Percentiles rank a stretch among this genome's conserved stretches.
phyloP scores from a whole-genome alignment of 257 asterid genomes.

The Osmanthus fragrans region DNA sequence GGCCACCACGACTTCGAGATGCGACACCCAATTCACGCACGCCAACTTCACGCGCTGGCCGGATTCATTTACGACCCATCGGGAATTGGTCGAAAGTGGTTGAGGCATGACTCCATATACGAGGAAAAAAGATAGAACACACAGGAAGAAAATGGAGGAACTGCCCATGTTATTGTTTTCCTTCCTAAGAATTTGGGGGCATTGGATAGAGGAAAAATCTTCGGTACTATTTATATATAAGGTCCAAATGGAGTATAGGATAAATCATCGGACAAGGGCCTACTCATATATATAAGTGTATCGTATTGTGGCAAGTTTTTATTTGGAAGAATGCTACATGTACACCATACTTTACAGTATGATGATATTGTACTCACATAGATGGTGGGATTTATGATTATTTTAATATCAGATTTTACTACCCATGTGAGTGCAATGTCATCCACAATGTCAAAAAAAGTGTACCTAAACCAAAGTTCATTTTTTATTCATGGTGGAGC shows the following conservation, averaged over 20 bases:
- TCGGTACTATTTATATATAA: slow-evolving; percentile 7
- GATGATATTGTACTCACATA: too few species aligned
- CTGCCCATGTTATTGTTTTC: slow-evolving; percentile 25
- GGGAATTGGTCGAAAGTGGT: slow-evolving; percentile 64
- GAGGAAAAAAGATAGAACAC: slow-evolving; percentile 10
- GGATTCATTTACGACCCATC: slow-evolving; percentile 79
- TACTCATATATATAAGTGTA: neutral
- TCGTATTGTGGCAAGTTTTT: too few species aligned
- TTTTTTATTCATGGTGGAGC: too few species aligned
- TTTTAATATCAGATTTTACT: too few species aligned
- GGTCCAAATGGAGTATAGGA: neutral
- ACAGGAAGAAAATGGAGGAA: slow-evolving; percentile 18
- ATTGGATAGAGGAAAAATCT: neutral
- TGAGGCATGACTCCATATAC: slow-evolving; percentile 29
- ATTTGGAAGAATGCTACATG: too few species aligned
- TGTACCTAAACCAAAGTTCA: too few species aligned
- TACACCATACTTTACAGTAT: too few species aligned
- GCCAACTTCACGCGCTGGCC: slow-evolving; percentile 80
- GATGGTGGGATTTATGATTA: too few species aligned
- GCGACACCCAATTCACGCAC: slow-evolving; percentile 93
- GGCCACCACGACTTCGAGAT: slow-evolving; percentile 84
- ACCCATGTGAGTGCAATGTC: too few species aligned
- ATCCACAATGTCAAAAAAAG: too few species aligned
- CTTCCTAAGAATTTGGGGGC: neutral
- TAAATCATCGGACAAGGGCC: neutral